Base-by-base conservation (phyloP, 176 grass and related monocot species). In the Typha latifolia region DNA sequence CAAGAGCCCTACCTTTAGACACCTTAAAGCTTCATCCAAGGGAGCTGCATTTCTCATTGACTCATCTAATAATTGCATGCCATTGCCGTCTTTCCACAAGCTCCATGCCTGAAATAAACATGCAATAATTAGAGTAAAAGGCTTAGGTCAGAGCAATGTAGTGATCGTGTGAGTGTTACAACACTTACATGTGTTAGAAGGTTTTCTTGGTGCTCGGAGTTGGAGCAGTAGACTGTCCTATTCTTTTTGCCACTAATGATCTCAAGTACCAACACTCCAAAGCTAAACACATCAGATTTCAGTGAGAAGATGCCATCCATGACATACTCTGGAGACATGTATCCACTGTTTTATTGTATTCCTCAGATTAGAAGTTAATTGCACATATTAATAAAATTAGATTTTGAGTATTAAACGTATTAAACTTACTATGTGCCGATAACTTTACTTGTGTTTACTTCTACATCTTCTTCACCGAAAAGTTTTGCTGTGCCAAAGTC, bases 281-380 rank as follows among this genome's bases (percentile, higher is more conserved):
- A 96, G 79, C 91, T 88, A 76, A 90, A 96, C 63, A 90, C 84
- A 49, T 96, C 91, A 0, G 87, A 88, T 72, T 96, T 96, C 19
- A 89, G 85, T 26, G 88, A 96, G 79, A 96, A 96, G 14, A 84
- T 47, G 22, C 92, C 92, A 61, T 83, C 80, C 85, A 91, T 88
- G 1, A 85, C 92, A 66, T 96, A 96, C 71, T 96, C 88, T 2
- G 92, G 92, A 0, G 88, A 88, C 91, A 96, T 96, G 74, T 96
- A 96, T 61, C 92, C 92, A 66, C 92, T 91, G 69, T 72, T 37
- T 37, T 37, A 8, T 6, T 37, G 3, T 5, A 69, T 1, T 14
- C 2, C 6, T 20, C 52, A 57, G 19, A 20, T 18, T 18, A 57
- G 14, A 3, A 9, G 32, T 18, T 7, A 49, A 14, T 11, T 2